These are phyloP conservation scores for Mycogone perniciosa DNA, from an alignment of 2,329 filamentous ascomycete genomes.

Conservation along the genomic window DNA sequence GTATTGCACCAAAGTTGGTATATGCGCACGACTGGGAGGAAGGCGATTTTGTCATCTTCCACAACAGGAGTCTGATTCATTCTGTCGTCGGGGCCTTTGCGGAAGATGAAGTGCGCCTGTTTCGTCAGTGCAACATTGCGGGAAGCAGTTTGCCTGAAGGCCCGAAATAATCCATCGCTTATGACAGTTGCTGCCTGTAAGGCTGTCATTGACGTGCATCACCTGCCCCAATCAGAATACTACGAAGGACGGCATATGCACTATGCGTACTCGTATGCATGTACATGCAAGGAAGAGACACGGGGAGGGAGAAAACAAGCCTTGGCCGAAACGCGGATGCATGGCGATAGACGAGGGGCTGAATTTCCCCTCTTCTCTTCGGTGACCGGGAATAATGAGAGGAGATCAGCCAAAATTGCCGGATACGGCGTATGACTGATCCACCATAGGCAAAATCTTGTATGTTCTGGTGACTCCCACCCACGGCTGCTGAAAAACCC, in stretches of 20 bases:
- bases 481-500: background rate
- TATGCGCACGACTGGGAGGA: conserved; percentile 73
- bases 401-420: too few relatives aligned
- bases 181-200: background rate
- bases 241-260: too few relatives aligned
- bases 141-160: conserved; percentile 52
- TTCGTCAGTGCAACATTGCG: conserved; percentile 76
- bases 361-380: too few relatives aligned
- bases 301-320: background rate
- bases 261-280: background rate
- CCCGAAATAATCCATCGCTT: conserved; percentile 22
- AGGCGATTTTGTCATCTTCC: conserved; percentile 70
- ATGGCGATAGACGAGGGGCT: too few relatives aligned
- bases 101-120: conserved; percentile 66
- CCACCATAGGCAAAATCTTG: too few relatives aligned
- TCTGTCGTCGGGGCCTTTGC: conserved; percentile 69
- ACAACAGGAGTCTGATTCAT: conserved; percentile 70
- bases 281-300: background rate
- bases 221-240: too few relatives aligned
- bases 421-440: too few relatives aligned
- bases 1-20: conserved; percentile 60
- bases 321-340: too few relatives aligned
- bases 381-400: too few relatives aligned
- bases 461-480: too few relatives aligned
- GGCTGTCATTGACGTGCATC: background rate